Evolutionary conservation across 2,329 filamentous ascomycete species (phyloP).

Genomic region (Grosmannia clavigera): DNA sequence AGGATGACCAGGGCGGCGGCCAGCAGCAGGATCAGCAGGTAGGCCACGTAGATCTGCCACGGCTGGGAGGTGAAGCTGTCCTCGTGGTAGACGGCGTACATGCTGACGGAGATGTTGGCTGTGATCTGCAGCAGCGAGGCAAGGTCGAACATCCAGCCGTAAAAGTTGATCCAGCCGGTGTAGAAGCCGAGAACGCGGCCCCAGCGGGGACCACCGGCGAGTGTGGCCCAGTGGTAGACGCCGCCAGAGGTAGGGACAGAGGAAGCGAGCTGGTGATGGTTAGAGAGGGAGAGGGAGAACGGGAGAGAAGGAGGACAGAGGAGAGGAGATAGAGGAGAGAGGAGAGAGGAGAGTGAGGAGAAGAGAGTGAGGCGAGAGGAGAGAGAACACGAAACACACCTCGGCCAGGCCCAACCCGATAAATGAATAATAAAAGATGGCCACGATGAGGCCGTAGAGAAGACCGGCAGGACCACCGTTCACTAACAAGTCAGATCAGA

Average conservation of each 20-base stretch:
- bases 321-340: too few species aligned
- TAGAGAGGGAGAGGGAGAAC: not conserved
- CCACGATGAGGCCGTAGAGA: conserved; percentile 29
- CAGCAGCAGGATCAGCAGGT: conserved; percentile 42
- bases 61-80: conserved; percentile 32
- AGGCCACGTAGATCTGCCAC: conserved; percentile 50
- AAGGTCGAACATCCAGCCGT: conserved; percentile 50
- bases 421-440: conserved; percentile 29
- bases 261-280: conserved; percentile 37
- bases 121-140: conserved; percentile 46
- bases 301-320: not conserved
- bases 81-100: conserved; percentile 47
- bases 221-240: conserved; percentile 49
- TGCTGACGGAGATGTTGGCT: conserved; percentile 45
- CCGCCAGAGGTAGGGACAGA: conserved; percentile 46
- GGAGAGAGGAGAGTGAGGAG: not conserved
- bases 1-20: conserved; percentile 40
- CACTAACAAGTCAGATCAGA: conserved; percentile 14
- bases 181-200: conserved; percentile 39
- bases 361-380: not conserved
- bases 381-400: conserved; percentile 14
- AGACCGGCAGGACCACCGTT: conserved; percentile 30
- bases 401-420: conserved; percentile 29
- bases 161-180: conserved; percentile 39
- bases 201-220: conserved; percentile 41